Percentiles rank a stretch among this genome's conserved stretches.
Conservation (phyloP, 805 yeast species). For the Kuraishia molischiana region DNA sequence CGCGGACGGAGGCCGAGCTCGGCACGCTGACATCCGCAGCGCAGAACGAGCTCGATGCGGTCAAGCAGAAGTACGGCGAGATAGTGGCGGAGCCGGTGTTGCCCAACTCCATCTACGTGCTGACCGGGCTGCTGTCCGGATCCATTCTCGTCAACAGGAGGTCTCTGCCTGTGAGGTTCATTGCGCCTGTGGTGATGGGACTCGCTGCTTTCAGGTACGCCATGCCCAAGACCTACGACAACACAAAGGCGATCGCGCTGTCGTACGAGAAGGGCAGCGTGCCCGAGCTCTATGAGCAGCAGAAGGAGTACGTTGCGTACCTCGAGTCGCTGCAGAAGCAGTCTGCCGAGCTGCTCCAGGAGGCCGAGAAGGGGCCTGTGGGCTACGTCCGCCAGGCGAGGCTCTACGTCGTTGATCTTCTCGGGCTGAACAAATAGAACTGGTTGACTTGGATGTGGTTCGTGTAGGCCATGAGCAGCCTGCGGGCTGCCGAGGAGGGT, state of each 20-base stretch:
- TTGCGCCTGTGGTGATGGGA: slow-evolving; percentile 42
- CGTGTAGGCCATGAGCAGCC: too few relatives aligned
- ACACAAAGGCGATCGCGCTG: slow-evolving; percentile 17
- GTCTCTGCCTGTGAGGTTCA: slow-evolving; percentile 37
- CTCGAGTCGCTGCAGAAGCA: not conserved
- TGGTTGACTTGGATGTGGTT: too few relatives aligned
- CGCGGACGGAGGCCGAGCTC: slow-evolving; percentile 30
- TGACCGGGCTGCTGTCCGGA: slow-evolving; percentile 47
- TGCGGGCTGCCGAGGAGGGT: too few relatives aligned
- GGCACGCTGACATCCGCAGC: slow-evolving; percentile 36
- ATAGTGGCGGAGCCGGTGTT: slow-evolving; percentile 42
- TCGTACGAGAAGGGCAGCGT: slow-evolving; percentile 19
- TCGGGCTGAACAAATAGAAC: not conserved
- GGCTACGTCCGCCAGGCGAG: slow-evolving; percentile 1
- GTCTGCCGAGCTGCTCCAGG: not conserved
- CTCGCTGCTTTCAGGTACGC: slow-evolving; percentile 28
- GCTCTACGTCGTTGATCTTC: not conserved
- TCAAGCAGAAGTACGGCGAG: slow-evolving; percentile 21
- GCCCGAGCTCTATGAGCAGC: slow-evolving; percentile 24
- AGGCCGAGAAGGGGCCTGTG: not conserved
- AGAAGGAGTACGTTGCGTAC: slow-evolving; percentile 8
- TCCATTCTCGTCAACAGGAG: slow-evolving; percentile 41
- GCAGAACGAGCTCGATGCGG: slow-evolving; percentile 27
- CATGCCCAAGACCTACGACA: slow-evolving; percentile 40
- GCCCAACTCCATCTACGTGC: slow-evolving; percentile 43